phyloP scores from a whole-genome alignment of 805 yeast species.

The Yarrowia yakushimensis region DNA sequence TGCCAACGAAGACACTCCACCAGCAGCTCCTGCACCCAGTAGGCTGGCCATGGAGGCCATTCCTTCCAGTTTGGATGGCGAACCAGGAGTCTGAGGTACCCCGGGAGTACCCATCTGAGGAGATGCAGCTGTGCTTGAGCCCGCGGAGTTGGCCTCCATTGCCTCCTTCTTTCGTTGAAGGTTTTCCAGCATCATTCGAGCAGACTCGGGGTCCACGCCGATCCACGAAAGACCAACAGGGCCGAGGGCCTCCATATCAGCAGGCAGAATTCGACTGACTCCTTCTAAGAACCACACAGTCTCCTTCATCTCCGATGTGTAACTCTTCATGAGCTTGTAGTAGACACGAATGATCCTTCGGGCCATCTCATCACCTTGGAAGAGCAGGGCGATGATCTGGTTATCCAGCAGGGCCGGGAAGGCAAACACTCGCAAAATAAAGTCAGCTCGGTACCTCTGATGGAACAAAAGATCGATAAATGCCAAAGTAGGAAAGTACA shows the following conservation, averaged over 20 bases:
- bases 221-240: slow-evolving; percentile 23
- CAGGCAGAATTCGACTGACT: slow-evolving; percentile 81
- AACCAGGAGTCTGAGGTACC: background rate
- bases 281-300: slow-evolving; percentile 94
- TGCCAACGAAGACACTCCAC: background rate
- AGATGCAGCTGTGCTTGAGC: background rate
- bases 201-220: slow-evolving; percentile 23
- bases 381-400: slow-evolving; percentile 67
- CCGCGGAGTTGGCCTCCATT: background rate
- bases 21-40: slow-evolving; percentile 5
- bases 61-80: slow-evolving; percentile 19
- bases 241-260: slow-evolving; percentile 83
- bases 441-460: slow-evolving; percentile 80
- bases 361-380: slow-evolving; percentile 81
- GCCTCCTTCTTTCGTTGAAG: slow-evolving; percentile 16
- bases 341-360: slow-evolving; percentile 89
- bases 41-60: slow-evolving; percentile 17
- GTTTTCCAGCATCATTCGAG: slow-evolving; percentile 22
- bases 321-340: slow-evolving; percentile 74
- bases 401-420: slow-evolving; percentile 90
- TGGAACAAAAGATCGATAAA: slow-evolving; percentile 73
- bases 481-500: slow-evolving; percentile 82
- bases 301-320: slow-evolving; percentile 82
- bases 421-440: slow-evolving; percentile 81
- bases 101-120: slow-evolving; percentile 5